phyloP scores from a whole-genome alignment of 768 basidiomycete genomes.

The Lentinula raphanica region DNA sequence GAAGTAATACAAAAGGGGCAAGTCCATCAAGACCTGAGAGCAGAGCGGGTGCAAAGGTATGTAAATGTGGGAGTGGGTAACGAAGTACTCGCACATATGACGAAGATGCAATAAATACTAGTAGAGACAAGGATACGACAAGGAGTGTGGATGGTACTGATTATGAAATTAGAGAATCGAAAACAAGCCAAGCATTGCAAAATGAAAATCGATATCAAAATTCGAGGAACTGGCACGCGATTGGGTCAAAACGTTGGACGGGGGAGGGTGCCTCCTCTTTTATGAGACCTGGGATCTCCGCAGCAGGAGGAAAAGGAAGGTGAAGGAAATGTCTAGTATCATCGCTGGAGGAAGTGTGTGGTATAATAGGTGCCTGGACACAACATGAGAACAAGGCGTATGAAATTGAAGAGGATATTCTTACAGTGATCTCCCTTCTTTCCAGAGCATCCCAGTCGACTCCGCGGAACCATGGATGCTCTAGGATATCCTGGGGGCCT shows the following conservation, averaged over 20 bases:
- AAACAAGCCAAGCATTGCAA: background rate
- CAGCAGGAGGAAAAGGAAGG: slow-evolving; percentile 67
- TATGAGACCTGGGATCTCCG: slow-evolving; percentile 76
- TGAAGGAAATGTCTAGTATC: slow-evolving; percentile 86
- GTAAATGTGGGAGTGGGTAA: background rate
- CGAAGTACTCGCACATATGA: background rate
- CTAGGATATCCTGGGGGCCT: slow-evolving; percentile 85
- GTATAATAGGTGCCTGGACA: slow-evolving; percentile 77
- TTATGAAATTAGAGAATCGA: background rate
- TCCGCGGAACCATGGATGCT: slow-evolving; percentile 93
- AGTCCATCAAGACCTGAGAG: background rate
- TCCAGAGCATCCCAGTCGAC: slow-evolving; percentile 91
- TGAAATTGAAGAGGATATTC: slow-evolving; percentile 14
- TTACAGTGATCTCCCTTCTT: slow-evolving; percentile 78
- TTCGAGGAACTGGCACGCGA: slow-evolving; percentile 69
- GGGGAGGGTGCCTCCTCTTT: slow-evolving; percentile 58
- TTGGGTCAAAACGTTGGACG: slow-evolving; percentile 61
- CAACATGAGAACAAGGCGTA: slow-evolving; percentile 3
- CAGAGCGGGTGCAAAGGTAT: background rate
- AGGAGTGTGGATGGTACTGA: background rate
- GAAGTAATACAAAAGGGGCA: background rate
- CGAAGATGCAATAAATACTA: background rate
- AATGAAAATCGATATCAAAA: slow-evolving; percentile 40
- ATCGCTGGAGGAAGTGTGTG: slow-evolving; percentile 71
- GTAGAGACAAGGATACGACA: slow-evolving; percentile 4